Conservation (phyloP, 345 rosid species). For the Firmiana major region DNA sequence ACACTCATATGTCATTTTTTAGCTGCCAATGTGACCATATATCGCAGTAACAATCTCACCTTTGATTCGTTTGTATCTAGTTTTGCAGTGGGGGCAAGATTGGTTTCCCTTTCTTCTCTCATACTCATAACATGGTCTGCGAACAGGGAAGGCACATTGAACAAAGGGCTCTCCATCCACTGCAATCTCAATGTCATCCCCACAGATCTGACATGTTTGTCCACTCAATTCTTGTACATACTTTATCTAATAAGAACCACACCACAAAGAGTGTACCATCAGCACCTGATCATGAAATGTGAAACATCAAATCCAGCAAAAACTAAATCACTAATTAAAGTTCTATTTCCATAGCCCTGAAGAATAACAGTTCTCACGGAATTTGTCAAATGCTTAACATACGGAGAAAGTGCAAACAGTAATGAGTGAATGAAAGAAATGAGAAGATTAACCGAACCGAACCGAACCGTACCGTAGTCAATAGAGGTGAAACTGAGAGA, state of each 20-base stretch:
- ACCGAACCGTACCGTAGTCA: too few relatives aligned
- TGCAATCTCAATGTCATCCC: constrained; percentile 76
- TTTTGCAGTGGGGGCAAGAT: constrained; percentile 97
- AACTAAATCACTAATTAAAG: neutral
- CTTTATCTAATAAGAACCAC: constrained; percentile 54
- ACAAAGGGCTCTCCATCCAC: constrained; percentile 75
- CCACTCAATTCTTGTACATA: constrained; percentile 86
- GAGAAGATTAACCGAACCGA: too few relatives aligned
- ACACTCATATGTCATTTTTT: too few relatives aligned
- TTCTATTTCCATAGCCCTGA: neutral
- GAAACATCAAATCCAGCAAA: constrained; percentile 4
- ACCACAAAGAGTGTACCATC: constrained; percentile 5
- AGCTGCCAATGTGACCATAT: neutral
- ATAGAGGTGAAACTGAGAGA: too few relatives aligned
- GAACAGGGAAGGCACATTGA: constrained; percentile 96
- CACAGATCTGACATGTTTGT: constrained; percentile 87
- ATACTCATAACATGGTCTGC: constrained; percentile 89
- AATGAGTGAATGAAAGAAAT: too few relatives aligned
- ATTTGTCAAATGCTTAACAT: too few relatives aligned
- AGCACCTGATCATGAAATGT: constrained; percentile 10
- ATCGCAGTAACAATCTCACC: constrained; percentile 41
- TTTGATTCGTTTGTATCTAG: constrained; percentile 80
- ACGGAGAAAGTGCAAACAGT: too few relatives aligned
- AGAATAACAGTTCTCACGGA: neutral
- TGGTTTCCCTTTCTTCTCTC: constrained; percentile 96